Base-by-base conservation (phyloP, 2,329 filamentous ascomycete genomes). In the Fusarium sp. region DNA sequence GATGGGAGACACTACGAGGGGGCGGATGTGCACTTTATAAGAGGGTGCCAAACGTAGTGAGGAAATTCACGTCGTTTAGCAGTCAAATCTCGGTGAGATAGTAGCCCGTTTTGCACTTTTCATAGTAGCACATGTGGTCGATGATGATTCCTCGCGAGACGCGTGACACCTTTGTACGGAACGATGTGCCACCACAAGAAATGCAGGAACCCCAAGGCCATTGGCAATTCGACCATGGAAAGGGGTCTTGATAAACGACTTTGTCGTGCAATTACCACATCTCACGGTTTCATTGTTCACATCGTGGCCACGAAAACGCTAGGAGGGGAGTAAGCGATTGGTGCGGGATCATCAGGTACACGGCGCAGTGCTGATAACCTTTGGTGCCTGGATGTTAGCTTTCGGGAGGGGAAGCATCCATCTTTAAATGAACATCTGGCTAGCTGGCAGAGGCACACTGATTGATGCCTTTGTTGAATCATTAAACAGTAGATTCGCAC, bases 181-280 rank as follows among this genome's bases (percentile, higher is more conserved):
- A 68, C 72, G 72, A 74, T 59, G 67, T 63, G 30, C 61, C 68
- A 72, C 50, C 50, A 20, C 64, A 68, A 64, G 20, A 35, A 6
- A 27, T 16, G n/a, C 35, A 59, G 35, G 57, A 41, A 59, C 54
- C 54, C 20, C 32, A 41, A 14, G 48, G 7, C 39, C 18, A 16
- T 56, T 56, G 11, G 18, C 50, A 10, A 27, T 27, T 11, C 18
- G 18, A 54, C 3, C 5, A 54, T 9, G 50, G n/a, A 20, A 20
- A 30, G 14, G 3, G 6, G 27, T 5, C 30, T 48, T 43, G 11
- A 6, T 57, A 18, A 35, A 23, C 34, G 27, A 34, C 20, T 20
- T 35, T 23, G 50, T 56, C 18, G 54, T n/a, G 54, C 14, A 58
- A 58, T 58, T 37, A 14, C 54, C 32, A 35, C 20, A 25, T 58